These are phyloP conservation scores for Poa pratensis DNA, from an alignment of 176 grass and related monocot species.

Conservation along the genomic window DNA sequence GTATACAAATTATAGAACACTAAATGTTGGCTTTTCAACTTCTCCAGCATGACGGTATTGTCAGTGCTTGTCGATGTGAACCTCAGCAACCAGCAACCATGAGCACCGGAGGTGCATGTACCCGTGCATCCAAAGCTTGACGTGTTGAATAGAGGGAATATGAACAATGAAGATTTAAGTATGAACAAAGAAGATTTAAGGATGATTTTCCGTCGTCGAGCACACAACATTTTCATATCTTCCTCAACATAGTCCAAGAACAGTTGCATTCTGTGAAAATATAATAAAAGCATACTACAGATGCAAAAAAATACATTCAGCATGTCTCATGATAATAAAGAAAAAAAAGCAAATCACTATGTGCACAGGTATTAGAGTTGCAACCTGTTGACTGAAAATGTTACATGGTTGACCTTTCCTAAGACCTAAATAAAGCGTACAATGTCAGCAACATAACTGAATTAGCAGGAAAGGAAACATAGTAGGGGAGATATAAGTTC, in stretches of 20 bases:
- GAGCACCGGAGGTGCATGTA: too few relatives aligned
- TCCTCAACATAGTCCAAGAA: slow-evolving; percentile 89
- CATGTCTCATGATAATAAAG: not conserved
- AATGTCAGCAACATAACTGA: not conserved
- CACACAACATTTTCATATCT: slow-evolving; percentile 77
- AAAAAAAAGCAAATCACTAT: slow-evolving; percentile 3
- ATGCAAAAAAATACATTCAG: slow-evolving; percentile 41
- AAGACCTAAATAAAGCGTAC: slow-evolving; percentile 63
- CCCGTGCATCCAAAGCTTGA: too few relatives aligned
- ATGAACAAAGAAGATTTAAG: too few relatives aligned
- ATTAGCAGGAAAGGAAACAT: not conserved
- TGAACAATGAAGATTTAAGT: too few relatives aligned
- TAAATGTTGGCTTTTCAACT: too few relatives aligned
- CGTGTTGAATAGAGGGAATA: too few relatives aligned
- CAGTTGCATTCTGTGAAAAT: slow-evolving; percentile 88
- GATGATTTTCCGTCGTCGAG: too few relatives aligned
- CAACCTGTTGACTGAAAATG: slow-evolving; percentile 31
- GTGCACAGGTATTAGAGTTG: slow-evolving; percentile 5
- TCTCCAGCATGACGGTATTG: too few relatives aligned
- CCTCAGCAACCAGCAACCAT: too few relatives aligned
- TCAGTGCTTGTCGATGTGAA: too few relatives aligned
- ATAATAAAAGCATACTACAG: slow-evolving; percentile 94
- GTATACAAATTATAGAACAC: too few relatives aligned
- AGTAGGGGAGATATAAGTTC: slow-evolving; percentile 1
- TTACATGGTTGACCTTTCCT: slow-evolving; percentile 92